Conservation (phyloP, 805 yeast species). For the Lipomyces spencermartinsiae region DNA sequence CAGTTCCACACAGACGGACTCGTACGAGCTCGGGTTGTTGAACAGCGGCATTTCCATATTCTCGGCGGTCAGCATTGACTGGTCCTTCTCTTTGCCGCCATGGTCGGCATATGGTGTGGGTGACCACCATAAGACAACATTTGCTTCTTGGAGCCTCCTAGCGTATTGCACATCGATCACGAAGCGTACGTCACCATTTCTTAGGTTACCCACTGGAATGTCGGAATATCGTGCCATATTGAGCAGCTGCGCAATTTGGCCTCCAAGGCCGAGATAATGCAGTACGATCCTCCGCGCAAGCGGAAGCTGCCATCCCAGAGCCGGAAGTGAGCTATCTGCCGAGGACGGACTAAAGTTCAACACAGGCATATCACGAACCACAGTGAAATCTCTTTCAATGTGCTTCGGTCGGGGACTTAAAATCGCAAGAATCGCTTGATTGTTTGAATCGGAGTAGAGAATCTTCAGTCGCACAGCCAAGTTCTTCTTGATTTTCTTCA, state of each 20-base stretch:
- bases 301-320: constrained; percentile 80
- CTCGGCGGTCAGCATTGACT: constrained; percentile 55
- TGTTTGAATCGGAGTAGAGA: constrained; percentile 18
- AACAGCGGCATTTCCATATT: constrained; percentile 73
- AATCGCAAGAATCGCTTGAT: constrained; percentile 31
- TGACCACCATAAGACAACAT: constrained; percentile 94
- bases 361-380: constrained; percentile 64
- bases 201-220: constrained; percentile 85
- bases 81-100: constrained; percentile 80
- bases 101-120: constrained; percentile 77
- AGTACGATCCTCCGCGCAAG: constrained; percentile 69
- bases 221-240: constrained; percentile 73
- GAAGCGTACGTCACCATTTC: constrained; percentile 75
- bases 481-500: constrained; percentile 61
- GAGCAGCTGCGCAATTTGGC: constrained; percentile 72
- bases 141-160: constrained; percentile 66
- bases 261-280: constrained; percentile 73
- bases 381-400: constrained; percentile 54
- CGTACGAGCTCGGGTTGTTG: constrained; percentile 79
- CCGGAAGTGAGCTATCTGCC: constrained; percentile 66
- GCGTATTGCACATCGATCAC: constrained; percentile 89
- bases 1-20: constrained; percentile 77
- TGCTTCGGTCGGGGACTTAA: constrained; percentile 42
- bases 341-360: constrained; percentile 58
- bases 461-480: constrained; percentile 42